These are phyloP conservation scores for Taxillus chinensis DNA, from an alignment of 164 flowering plant genomes.

Conservation along the genomic window DNA sequence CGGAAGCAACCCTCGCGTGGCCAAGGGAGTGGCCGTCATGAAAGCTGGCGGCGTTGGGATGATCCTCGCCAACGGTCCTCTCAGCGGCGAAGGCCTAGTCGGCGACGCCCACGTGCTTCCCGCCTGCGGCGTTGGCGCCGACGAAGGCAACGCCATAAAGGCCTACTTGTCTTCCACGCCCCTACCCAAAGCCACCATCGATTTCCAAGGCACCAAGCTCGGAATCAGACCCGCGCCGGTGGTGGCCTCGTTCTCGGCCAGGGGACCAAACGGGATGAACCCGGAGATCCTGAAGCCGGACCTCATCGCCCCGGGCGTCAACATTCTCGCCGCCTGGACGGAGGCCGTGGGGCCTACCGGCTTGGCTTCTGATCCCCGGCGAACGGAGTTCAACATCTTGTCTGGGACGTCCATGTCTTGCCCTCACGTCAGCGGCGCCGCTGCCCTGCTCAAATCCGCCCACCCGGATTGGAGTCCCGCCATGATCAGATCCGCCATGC, in stretches of 20 bases:
- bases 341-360: constrained; percentile 75
- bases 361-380: constrained; percentile 39
- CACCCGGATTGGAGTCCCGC: constrained; percentile 85
- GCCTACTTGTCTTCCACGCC: constrained; percentile 30
- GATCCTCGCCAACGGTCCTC: constrained; percentile 62
- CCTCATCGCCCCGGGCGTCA: constrained; percentile 75
- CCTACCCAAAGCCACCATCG: constrained; percentile 45
- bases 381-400: constrained; percentile 67
- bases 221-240: constrained; percentile 84
- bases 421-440: constrained; percentile 83
- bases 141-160: constrained; percentile 52
- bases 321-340: constrained; percentile 83
- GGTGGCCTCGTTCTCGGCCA: constrained; percentile 68
- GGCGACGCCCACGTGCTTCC: constrained; percentile 77
- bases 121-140: constrained; percentile 61
- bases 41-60: constrained; percentile 80
- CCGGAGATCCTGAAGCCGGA: constrained; percentile 81
- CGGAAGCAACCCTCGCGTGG: constrained; percentile 64
- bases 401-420: constrained; percentile 88
- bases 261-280: constrained; percentile 70
- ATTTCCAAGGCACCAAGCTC: constrained; percentile 51
- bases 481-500: constrained; percentile 66
- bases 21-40: constrained; percentile 70
- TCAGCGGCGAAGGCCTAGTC: constrained; percentile 72
- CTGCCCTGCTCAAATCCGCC: constrained; percentile 70